Conservation (phyloP, 176 grass and related monocot species). For the Eragrostis curvula region DNA sequence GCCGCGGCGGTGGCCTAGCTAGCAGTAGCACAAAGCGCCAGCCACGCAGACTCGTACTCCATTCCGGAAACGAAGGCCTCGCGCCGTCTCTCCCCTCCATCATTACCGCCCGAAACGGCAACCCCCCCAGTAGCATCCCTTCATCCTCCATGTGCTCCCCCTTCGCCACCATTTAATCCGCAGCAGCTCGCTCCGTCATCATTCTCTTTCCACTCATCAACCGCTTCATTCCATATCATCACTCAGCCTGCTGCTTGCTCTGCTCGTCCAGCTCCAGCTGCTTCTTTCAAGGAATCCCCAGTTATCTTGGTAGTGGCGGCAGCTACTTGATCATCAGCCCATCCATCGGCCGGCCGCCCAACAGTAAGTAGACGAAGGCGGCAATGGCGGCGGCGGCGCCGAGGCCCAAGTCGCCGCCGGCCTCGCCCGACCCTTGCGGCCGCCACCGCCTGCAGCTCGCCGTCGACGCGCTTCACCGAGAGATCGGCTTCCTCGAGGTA, state of each 20-base stretch:
- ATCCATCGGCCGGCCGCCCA: no score
- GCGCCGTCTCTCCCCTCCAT: slow-evolving; percentile 28
- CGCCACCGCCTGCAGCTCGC: slow-evolving; percentile 65
- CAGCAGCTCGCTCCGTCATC: background rate
- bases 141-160: slow-evolving; percentile 11
- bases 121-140: no score
- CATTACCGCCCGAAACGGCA: slow-evolving; percentile 47
- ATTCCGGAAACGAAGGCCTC: slow-evolving; percentile 22
- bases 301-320: no score
- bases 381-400: slow-evolving; percentile 22
- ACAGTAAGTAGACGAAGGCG: no score
- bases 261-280: background rate
- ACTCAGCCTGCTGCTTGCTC: background rate
- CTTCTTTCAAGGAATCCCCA: no score
- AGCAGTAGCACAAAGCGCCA: no score
- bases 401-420: slow-evolving; percentile 61
- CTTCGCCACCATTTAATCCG: background rate
- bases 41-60: no score
- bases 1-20: background rate
- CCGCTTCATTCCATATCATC: background rate
- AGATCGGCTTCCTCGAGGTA: slow-evolving; percentile 68
- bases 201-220: background rate
- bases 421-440: slow-evolving; percentile 57
- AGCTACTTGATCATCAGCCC: no score
- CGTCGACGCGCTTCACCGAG: slow-evolving; percentile 63